Base-by-base conservation (phyloP, 2,329 filamentous ascomycete species). In the Penicillium sp. region DNA sequence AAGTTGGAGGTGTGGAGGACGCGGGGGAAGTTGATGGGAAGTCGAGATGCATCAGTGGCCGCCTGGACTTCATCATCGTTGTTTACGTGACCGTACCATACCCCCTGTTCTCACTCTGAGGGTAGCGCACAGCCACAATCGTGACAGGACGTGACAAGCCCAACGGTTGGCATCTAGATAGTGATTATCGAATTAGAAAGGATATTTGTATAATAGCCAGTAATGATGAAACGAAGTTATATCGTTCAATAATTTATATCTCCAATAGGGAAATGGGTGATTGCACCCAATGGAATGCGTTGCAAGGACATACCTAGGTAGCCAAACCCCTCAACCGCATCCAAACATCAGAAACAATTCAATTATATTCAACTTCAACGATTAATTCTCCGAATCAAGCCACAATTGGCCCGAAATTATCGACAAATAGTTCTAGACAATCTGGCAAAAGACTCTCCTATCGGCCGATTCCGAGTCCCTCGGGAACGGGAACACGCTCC, bases 61-160 rank as follows among this genome's bases (percentile, higher is more conserved):
- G 37, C 32, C 29, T 31, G 41, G 41, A 28, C 49, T 44, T 41
- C 47, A 51, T 50, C 48, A 50, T 48, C 51, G 42, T 47, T 51
- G 51, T 37, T 52, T 54, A 54, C 51, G 51, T 54, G 51, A 54
- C 51, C 41, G 32, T 54, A 54, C 51, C 47, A 36, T 54, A 51
- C 51, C 32, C 26, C 6, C 25, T 27, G 6, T 27, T 11, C 25
- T 13, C 25, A n/a, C n/a, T n/a, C n/a, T n/a, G n/a, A n/a, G n/a
- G n/a, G n/a, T 11, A 27, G 6, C 6, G 12, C 25, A 11, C 25
- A 4, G 25, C 25, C 25, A 11, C 22, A 11, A 23, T 27, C 12
- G 25, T 13, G 18, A n/a, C n/a, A n/a, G n/a, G 18, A 22, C 18
- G 18, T 22, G 18, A 27, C 25, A 4, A 27, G 25, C 12, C 22